Conservation (phyloP, 495 filamentous ascomycete genomes). For the Neurospora intermedia region DNA sequence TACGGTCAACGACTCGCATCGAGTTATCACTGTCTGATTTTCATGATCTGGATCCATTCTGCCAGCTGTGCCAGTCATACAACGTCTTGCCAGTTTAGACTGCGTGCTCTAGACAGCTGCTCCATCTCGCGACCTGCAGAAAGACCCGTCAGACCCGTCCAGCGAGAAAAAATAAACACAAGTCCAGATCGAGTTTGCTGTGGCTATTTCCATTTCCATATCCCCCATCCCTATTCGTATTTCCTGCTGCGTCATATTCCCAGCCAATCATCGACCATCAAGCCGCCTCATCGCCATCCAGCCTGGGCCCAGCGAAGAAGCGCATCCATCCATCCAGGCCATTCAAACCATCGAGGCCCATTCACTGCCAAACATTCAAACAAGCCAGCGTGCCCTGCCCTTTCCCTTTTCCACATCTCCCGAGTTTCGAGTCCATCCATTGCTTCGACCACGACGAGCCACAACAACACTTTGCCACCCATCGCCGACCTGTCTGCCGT, state of each 20-base stretch:
- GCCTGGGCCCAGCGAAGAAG: background rate
- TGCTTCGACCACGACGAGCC: background rate
- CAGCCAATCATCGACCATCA: background rate
- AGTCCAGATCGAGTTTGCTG: background rate
- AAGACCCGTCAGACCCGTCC: background rate
- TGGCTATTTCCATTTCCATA: background rate
- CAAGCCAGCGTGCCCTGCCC: background rate
- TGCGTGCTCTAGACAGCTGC: background rate
- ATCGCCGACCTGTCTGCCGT: background rate
- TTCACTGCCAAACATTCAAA: background rate
- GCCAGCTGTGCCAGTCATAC: background rate
- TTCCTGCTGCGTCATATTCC: background rate
- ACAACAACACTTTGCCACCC: background rate
- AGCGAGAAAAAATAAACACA: background rate
- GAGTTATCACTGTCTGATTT: background rate
- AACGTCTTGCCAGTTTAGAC: background rate
- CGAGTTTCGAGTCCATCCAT: background rate
- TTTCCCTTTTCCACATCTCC: background rate
- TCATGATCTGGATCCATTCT: background rate
- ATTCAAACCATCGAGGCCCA: background rate
- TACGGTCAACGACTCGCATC: conserved; percentile 1
- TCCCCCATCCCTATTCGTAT: background rate
- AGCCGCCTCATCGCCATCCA: background rate
- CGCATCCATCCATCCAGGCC: background rate
- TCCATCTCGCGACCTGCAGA: background rate